These are phyloP conservation scores for Debaryomyces udenii DNA, from an alignment of 1,139 yeast species.

Conservation along the genomic window DNA sequence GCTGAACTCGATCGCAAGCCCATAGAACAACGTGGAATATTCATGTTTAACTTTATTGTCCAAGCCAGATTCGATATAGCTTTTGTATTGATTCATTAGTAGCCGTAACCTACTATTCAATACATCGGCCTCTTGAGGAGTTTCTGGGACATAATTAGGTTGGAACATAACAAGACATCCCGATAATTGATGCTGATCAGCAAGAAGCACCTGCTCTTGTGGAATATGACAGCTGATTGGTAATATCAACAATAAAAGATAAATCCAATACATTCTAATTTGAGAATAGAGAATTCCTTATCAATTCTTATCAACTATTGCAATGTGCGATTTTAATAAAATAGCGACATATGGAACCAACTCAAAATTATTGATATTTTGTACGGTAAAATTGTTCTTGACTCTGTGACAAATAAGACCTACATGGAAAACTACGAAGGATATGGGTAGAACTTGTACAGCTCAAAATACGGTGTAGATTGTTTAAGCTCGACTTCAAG, in stretches of 20 bases:
- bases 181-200: neutral
- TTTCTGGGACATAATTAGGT: conserved; percentile 2
- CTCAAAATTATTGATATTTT: no score
- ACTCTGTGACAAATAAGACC: no score
- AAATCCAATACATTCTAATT: neutral
- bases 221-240: conserved; percentile 3
- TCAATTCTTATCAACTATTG: neutral
- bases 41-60: conserved; percentile 12
- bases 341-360: no score
- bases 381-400: no score
- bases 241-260: neutral
- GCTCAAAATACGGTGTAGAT: no score
- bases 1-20: conserved; percentile 16
- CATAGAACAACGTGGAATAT: conserved; percentile 15
- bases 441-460: no score
- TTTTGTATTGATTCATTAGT: conserved; percentile 11
- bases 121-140: neutral
- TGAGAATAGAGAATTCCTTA: neutral
- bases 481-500: no score
- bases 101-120: conserved; percentile 1
- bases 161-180: conserved; percentile 3
- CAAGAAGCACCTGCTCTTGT: neutral
- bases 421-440: no score
- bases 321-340: neutral
- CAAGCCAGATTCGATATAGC: conserved; percentile 10